Evolutionary conservation across 371 early-diverging fungal genomes (phyloP), one percentile per base, ranked within the genome.

Genomic region (Syncephalastrum contaminatum): DNA sequence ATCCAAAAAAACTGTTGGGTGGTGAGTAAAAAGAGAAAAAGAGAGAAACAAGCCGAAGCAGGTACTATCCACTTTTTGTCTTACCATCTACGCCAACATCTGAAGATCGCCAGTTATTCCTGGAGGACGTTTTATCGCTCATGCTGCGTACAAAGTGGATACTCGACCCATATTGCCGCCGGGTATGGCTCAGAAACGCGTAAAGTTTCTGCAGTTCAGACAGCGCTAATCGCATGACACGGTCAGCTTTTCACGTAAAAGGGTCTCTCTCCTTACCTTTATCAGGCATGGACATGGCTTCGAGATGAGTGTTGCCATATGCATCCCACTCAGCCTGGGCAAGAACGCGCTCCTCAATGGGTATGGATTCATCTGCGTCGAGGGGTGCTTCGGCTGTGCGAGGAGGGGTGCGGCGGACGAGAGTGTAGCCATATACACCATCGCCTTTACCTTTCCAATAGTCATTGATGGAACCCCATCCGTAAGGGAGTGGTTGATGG

Each of bases 391-490:
- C 36, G 36, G 36, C 36, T 30, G 36, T 10, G 10, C 10, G 36
- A 12, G 12, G 36, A 6, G 36, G 36, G 36, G 36, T 6, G 0
- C 36, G 36, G 5, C 36, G 36, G 36, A 30, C 36, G 12, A 30
- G 36, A 8, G 49, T 56, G 20, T 63, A 67, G 4, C 48, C 58
- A 14, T 68, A 64, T 5, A 75, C 58, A 13, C 60, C 43, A 4
- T 70, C 71, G 10, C 80, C 76, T 48, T 54, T 48, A 18, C 80
- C 80, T 30, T 63, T 59, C 75, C 76, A 75, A 53, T 73, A 79
- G 19, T 67, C 55, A 14, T 20, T 15, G 10, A 67, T 48, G 0
- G 53, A 47, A 15, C 74, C 76, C 74, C 74, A 79, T 5, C 24
- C 18, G n/a, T 61, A 42, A 1, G 70, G 62, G 19, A 39, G 41